Conservation (phyloP, 495 filamentous ascomycete genomes). For the Trypethelium eluteriae region DNA sequence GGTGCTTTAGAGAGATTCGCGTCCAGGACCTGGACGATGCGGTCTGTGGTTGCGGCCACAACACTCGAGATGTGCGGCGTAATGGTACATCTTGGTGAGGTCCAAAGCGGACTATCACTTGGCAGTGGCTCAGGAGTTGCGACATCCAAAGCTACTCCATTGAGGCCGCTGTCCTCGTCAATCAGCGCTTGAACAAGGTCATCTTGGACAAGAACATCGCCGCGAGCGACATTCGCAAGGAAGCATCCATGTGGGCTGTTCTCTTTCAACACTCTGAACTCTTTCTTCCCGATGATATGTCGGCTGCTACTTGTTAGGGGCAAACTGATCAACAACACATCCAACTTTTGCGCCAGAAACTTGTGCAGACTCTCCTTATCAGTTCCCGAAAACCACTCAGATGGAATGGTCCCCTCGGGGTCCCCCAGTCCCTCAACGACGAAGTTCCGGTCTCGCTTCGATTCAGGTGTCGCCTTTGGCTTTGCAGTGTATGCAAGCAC, state of each 20-base stretch:
- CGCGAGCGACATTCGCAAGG: slow-evolving; percentile 68
- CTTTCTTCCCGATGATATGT: slow-evolving; percentile 52
- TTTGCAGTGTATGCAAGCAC: slow-evolving; percentile 77
- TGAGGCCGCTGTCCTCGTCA: slow-evolving; percentile 37
- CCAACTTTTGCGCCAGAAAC: slow-evolving; percentile 63
- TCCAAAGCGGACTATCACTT: slow-evolving; percentile 60
- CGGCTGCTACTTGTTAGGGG: slow-evolving; percentile 63
- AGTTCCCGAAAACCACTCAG: slow-evolving; percentile 64
- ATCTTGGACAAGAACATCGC: slow-evolving; percentile 60
- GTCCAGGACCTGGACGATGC: slow-evolving; percentile 53
- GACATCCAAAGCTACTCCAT: slow-evolving; percentile 75
- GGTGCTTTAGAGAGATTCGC: slow-evolving; percentile 53
- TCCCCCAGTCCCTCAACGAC: slow-evolving; percentile 72
- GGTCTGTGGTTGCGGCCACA: slow-evolving; percentile 48
- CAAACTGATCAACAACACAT: slow-evolving; percentile 65
- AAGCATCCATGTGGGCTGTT: slow-evolving; percentile 43
- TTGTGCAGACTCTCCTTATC: slow-evolving; percentile 51
- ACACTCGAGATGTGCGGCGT: slow-evolving; percentile 71
- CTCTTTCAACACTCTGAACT: slow-evolving; percentile 54
- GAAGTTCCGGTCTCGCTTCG: slow-evolving; percentile 56
- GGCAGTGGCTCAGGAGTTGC: slow-evolving; percentile 81
- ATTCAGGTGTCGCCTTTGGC: slow-evolving; percentile 47
- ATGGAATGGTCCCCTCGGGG: slow-evolving; percentile 60
- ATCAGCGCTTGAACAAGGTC: slow-evolving; percentile 59
- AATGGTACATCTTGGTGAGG: slow-evolving; percentile 60